Base-by-base conservation (phyloP, 2,329 filamentous ascomycete genomes). In the Hirsutella thompsonii region DNA sequence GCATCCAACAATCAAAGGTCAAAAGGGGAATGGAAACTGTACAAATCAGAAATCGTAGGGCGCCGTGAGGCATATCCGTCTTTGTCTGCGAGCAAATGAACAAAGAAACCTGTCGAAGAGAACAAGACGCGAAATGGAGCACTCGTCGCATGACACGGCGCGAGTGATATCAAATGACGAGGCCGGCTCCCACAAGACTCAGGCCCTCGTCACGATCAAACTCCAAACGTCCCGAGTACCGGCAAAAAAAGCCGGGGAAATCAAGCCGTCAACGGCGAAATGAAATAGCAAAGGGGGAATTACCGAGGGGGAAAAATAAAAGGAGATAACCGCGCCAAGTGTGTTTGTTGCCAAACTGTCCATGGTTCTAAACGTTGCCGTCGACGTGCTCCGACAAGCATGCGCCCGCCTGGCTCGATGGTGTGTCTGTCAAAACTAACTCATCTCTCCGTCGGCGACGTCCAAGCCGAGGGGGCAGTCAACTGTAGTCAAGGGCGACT, bases 41-140 rank as follows among this genome's bases (percentile, higher is more conserved):
- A 50, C 44, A 50, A 47, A 49, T 42, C 46, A 50, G 54, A 54
- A 44, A n/a, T 20, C 50, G 43, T 53, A 48, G 51, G 52, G 48
- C 57, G 59, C 59, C 59, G 59, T 56, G 59, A 62, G 59, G 59
- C 59, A 48, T 55, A 53, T 53, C 56, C 56, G 51, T 61, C 58
- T 61, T n/a, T 60, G 52, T 52, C 54, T 55, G 49, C 50, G 47
- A 54, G 51, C 46, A 45, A 38, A 49, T 46, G 40, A 48, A 42
- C 16, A 14, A 29, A 37, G 23, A 26, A 20, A 16, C 14, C 11
- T 5, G 23, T 28, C 11, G 38, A 29, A 13, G 16, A 29, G 13
- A 20, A 30, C 9, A 20, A 10, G 10, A 32, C 19, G 26, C 20
- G 18, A 43, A 19, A 6, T 19, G 35, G n/a, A 13, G 13, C 35